Evolutionary conservation across 73 alveolate species (phyloP), one percentile per base, ranked within the genome.

Genomic region (Paramecium octaurelia): DNA sequence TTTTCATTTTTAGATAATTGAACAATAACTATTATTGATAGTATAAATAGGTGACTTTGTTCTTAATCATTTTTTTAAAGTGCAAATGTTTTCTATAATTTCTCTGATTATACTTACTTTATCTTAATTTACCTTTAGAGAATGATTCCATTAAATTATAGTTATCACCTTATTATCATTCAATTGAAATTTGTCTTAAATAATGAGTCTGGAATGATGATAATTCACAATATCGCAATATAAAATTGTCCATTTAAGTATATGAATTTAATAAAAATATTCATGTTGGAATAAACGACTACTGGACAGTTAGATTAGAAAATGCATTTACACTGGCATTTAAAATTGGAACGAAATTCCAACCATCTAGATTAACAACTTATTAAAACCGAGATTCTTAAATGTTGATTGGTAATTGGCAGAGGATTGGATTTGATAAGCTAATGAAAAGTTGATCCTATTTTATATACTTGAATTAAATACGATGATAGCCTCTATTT

Each of bases 321-420:
- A 80, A 80, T n/a, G 54, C 91, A 80, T 76, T 80, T 3, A 24
- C 77, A 23, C 76, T 44, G 3, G 34, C 35, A 23, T 80, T 34
- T 18, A 80, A 24, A 80, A 80, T 80, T 14, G 91, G 91, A 43
- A 80, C 91, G 8, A 80, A 80, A 80, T 80, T 80, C 91, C 91
- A 80, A 4, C 91, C 91, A 43, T 80, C 91, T 16, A 80, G 29
- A 44, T 23, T 44, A n/a, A 80, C 24, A 12, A 18, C 20, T 23
- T 21, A 40, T 23, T 21, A 14, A 9, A 80, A 40, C 46, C 29
- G 34, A 46, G 44, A 20, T 80, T 80, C 91, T 48, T 80, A 44
- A 6, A 80, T 80, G 48, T 80, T 24, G 16, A 80, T 42, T 0
- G 91, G 91, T 23, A 80, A 23, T 80, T 80, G 48, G 29, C 70